Evolutionary conservation across 1,284 basidiomycete genomes (phyloP).

Genomic region (Austroboletus niveus): DNA sequence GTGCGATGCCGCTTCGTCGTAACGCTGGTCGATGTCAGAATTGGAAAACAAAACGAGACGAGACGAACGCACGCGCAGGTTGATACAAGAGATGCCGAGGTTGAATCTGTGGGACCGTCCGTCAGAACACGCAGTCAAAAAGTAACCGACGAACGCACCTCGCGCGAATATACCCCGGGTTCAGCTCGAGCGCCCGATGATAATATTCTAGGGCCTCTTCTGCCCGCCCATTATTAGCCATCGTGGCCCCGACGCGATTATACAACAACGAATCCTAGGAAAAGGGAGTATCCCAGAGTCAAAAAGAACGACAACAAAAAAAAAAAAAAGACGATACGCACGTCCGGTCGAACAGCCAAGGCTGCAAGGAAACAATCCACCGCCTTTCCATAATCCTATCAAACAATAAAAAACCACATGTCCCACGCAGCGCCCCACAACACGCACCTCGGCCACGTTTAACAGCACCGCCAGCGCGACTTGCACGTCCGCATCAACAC

Average conservation of each 20-base stretch:
- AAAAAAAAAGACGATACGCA: constrained; percentile 36
- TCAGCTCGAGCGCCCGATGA: constrained; percentile 83
- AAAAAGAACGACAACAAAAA: background rate
- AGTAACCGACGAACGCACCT: constrained; percentile 43
- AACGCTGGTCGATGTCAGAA: constrained; percentile 46
- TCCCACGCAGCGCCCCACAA: background rate
- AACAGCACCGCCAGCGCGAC: constrained; percentile 92
- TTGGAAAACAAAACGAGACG: background rate
- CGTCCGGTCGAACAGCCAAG: constrained; percentile 83
- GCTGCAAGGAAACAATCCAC: constrained; percentile 95
- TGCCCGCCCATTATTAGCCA: constrained; percentile 88
- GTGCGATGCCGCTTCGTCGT: constrained; percentile 81
- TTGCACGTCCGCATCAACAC: constrained; percentile 90
- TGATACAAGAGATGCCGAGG: constrained; percentile 88
- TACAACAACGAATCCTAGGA: constrained; percentile 90
- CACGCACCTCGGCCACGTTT: constrained; percentile 81
- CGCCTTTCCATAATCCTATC: constrained; percentile 84
- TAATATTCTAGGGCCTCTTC: constrained; percentile 89
- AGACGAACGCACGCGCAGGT: constrained; percentile 61
- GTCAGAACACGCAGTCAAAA: background rate
- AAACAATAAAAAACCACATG: background rate
- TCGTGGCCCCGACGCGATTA: constrained; percentile 94
- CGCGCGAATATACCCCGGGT: constrained; percentile 92
- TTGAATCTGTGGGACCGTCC: constrained; percentile 64
- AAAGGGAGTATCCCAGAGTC: background rate